Evolutionary conservation across 208 protist species (phyloP).

Genomic region (Trypanosoma scelopori): DNA sequence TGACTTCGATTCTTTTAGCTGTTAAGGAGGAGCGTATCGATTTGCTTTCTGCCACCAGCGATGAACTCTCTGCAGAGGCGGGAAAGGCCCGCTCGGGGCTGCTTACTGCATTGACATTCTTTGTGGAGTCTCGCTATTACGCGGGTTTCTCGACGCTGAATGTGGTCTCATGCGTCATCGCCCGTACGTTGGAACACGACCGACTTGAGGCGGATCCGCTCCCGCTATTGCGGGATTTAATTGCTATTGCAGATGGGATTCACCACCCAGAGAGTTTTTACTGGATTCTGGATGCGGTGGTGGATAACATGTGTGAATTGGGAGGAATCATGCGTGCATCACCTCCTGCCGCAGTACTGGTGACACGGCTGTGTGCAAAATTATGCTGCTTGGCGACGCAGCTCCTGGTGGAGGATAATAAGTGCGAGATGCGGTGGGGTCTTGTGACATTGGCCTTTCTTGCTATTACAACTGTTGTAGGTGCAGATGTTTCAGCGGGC

Average conservation of each 20-base stretch:
- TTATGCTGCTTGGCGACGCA: constrained; percentile 41
- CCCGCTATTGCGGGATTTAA: constrained; percentile 47
- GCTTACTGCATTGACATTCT: constrained; percentile 57
- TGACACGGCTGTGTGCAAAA: constrained; percentile 50
- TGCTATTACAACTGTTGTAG: constrained; percentile 11
- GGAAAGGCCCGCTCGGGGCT: constrained; percentile 47
- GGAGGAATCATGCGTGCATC: constrained; percentile 33
- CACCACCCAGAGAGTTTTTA: constrained; percentile 64
- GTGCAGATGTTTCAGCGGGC: neutral
- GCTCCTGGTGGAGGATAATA: constrained; percentile 44
- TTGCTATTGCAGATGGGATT: constrained; percentile 65
- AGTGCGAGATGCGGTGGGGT: constrained; percentile 44
- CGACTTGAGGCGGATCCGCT: constrained; percentile 33
- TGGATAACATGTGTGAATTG: constrained; percentile 34
- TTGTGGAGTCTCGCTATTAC: constrained; percentile 77
- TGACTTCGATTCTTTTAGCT: constrained; percentile 52
- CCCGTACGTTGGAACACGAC: constrained; percentile 37
- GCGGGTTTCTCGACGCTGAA: constrained; percentile 58
- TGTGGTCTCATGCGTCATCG: constrained; percentile 39
- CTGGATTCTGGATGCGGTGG: constrained; percentile 47
- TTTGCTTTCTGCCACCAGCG: constrained; percentile 26
- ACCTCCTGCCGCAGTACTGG: constrained; percentile 26
- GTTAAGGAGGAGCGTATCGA: constrained; percentile 55
- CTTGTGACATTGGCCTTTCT: constrained; percentile 57
- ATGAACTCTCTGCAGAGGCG: constrained; percentile 26